Conservation (phyloP, 441 rosid genomes). For the Pelargonium myrrhifolium region DNA sequence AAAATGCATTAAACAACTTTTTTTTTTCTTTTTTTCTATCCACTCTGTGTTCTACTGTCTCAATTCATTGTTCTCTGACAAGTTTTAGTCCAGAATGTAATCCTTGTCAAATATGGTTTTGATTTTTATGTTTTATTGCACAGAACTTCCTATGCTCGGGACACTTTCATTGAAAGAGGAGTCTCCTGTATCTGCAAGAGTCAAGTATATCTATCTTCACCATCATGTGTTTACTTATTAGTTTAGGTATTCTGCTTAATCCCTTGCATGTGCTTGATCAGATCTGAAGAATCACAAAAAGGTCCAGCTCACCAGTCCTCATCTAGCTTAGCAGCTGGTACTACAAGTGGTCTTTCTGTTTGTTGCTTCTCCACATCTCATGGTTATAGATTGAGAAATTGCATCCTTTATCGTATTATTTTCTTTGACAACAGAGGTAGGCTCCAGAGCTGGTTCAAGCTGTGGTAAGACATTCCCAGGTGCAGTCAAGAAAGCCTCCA, state of each 20-base stretch:
- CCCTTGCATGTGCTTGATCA: constrained; percentile 29
- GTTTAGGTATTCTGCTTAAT: not conserved
- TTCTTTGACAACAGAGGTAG: constrained; percentile 20
- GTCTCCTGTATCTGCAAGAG: constrained; percentile 14
- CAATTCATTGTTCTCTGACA: not conserved
- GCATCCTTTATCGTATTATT: constrained; percentile 4
- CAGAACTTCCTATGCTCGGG: constrained; percentile 19
- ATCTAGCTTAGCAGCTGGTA: constrained; percentile 43
- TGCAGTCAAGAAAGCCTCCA: constrained; percentile 46
- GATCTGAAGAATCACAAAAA: constrained; percentile 41
- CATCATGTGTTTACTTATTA: not conserved
- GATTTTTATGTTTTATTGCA: not conserved
- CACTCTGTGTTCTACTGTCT: not conserved
- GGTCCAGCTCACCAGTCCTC: constrained; percentile 38
- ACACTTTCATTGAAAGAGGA: constrained; percentile 20
- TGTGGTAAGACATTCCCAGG: constrained; percentile 24
- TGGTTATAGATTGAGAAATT: constrained; percentile 10
- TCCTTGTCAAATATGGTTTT: not conserved
- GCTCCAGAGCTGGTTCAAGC: constrained; percentile 30
- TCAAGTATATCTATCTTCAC: constrained; percentile 14
- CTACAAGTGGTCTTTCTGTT: constrained; percentile 9
- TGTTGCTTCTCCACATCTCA: constrained; percentile 7
- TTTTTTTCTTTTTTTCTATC: not conserved
- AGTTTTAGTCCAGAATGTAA: not conserved
- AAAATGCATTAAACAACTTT: not conserved